Conservation (phyloP, 2,329 filamentous ascomycete genomes). For the Exophiala lecanii-corni region DNA sequence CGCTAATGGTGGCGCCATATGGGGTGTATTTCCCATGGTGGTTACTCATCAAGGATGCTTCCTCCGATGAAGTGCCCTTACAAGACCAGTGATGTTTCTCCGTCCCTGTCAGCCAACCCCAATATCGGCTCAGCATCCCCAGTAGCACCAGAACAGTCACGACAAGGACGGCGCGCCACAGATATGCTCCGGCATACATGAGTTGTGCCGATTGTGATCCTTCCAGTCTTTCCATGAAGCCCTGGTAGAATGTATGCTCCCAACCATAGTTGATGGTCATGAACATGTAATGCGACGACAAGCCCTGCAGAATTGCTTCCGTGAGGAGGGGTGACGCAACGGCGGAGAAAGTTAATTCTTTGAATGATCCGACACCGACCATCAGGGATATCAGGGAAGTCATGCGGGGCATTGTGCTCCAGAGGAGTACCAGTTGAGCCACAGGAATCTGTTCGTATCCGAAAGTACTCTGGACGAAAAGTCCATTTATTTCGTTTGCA, state of each 20-base stretch:
- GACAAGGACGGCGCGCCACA: constrained; percentile 22
- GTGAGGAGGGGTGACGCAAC: constrained; percentile 24
- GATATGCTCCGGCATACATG: constrained; percentile 31
- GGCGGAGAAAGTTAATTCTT: constrained; percentile 15
- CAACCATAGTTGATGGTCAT: constrained; percentile 29
- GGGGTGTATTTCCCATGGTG: background rate
- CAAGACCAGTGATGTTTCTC: constrained; percentile 5
- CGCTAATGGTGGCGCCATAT: constrained; percentile 6
- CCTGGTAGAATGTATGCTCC: constrained; percentile 30
- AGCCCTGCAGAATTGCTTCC: constrained; percentile 28
- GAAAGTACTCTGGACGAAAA: constrained; percentile 24
- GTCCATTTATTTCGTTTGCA: constrained; percentile 26
- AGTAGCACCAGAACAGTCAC: constrained; percentile 9
- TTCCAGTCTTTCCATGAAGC: constrained; percentile 18
- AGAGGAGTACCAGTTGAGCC: constrained; percentile 29
- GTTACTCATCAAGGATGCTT: constrained; percentile 2
- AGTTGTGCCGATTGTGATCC: constrained; percentile 21
- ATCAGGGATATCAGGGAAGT: constrained; percentile 28
- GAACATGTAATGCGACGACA: constrained; percentile 27
- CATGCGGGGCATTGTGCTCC: constrained; percentile 32
- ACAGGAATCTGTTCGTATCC: constrained; percentile 28
- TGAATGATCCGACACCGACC: constrained; percentile 13
- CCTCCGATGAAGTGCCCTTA: constrained; percentile 6
- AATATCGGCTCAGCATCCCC: constrained; percentile 1
- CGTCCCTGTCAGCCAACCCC: constrained; percentile 8